These are phyloP conservation scores for Raphanus sativus DNA, from an alignment of 345 rosid species.

Conservation along the genomic window DNA sequence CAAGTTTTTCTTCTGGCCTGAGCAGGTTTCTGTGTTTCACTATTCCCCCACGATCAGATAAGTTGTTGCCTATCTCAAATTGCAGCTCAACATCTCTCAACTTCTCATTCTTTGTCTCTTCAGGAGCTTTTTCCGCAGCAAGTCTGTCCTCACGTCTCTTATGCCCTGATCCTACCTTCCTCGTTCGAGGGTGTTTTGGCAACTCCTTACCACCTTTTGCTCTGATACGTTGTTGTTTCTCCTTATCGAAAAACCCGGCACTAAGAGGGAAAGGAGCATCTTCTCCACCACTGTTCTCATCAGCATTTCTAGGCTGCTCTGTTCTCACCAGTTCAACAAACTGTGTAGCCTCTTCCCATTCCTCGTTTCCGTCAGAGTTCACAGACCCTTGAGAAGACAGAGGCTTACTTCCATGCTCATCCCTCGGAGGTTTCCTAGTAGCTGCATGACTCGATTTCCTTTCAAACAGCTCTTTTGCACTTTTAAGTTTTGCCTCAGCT, in stretches of 20 bases:
- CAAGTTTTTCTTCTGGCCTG: conserved; percentile 42
- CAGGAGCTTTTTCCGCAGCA: conserved; percentile 38
- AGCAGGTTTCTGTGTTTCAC: conserved; percentile 40
- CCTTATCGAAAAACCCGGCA: conserved; percentile 31
- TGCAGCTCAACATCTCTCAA: conserved; percentile 32
- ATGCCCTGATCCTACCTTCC: conserved; percentile 41
- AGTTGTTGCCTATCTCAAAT: conserved; percentile 43
- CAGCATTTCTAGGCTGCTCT: conserved; percentile 47
- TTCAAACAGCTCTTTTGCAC: conserved; percentile 67
- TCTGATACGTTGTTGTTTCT: no score
- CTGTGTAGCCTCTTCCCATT: conserved; percentile 73
- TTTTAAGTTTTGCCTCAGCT: conserved; percentile 73
- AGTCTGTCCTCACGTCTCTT: conserved; percentile 40
- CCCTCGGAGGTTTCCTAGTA: conserved; percentile 25
- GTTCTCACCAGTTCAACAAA: conserved; percentile 67
- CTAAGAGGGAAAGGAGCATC: conserved; percentile 29
- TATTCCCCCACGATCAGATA: conserved; percentile 36
- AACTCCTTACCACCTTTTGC: conserved; percentile 16
- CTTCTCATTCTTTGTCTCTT: conserved; percentile 45
- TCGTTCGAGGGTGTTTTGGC: conserved; percentile 40
- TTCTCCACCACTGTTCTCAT: conserved; percentile 44
- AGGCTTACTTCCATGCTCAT: conserved; percentile 46
- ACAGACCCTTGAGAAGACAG: conserved; percentile 45
- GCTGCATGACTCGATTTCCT: conserved; percentile 42
- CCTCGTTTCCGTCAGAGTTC: conserved; percentile 51